Conservation (phyloP, 495 filamentous ascomycete species). For the Penicillium pancosmium region DNA sequence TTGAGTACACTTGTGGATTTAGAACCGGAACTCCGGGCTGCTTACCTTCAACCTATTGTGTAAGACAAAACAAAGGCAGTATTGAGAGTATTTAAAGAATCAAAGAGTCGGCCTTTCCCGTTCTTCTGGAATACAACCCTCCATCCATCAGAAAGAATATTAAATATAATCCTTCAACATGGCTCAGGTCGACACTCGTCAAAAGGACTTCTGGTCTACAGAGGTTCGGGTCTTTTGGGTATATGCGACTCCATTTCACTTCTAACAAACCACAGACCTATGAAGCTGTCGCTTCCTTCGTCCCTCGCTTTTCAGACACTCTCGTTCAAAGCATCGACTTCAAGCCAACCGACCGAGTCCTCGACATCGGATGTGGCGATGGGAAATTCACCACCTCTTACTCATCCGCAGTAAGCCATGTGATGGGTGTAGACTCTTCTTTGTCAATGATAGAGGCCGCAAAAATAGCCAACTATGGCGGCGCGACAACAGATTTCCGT, state of each 20-base stretch:
- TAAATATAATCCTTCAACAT: background rate
- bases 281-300: slow-evolving; percentile 68
- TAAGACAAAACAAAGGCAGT: no score
- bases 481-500: slow-evolving; percentile 35
- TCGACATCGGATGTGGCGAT: slow-evolving; percentile 80
- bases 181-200: background rate
- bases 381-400: slow-evolving; percentile 65
- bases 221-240: slow-evolving; percentile 41
- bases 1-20: no score
- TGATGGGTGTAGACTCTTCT: slow-evolving; percentile 70
- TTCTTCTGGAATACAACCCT: background rate
- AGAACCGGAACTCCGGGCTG: no score
- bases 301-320: slow-evolving; percentile 66
- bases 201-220: slow-evolving; percentile 61
- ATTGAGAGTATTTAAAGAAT: no score
- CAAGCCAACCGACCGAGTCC: slow-evolving; percentile 58
- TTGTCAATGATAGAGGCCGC: slow-evolving; percentile 58
- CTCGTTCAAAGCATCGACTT: slow-evolving; percentile 67
- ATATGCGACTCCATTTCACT: background rate
- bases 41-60: no score
- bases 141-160: background rate
- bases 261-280: slow-evolving; percentile 53
- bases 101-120: no score
- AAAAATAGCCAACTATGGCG: slow-evolving; percentile 26
- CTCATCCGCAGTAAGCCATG: slow-evolving; percentile 42